These are phyloP conservation scores for Trichosporon asahii DNA, from an alignment of 1,284 basidiomycete genomes.

Conservation along the genomic window DNA sequence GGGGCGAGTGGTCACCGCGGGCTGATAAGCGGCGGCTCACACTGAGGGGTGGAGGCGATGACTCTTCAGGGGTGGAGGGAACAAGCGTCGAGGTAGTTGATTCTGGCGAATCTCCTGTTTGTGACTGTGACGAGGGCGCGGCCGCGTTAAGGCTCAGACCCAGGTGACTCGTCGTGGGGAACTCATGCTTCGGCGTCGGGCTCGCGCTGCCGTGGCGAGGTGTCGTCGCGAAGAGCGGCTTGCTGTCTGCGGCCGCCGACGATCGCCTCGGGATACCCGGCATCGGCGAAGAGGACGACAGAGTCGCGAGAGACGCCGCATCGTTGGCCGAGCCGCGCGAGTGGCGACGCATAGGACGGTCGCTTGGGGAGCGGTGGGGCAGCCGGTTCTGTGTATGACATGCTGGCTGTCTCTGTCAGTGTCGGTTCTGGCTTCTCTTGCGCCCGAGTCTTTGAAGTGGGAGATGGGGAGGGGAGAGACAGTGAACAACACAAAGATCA, in stretches of 20 bases:
- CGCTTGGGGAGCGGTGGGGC: not conserved
- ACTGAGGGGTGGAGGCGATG: not conserved
- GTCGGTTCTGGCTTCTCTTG: not conserved
- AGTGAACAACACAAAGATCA: not conserved
- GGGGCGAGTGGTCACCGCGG: conserved; percentile 13
- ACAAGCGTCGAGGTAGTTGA: conserved; percentile 2
- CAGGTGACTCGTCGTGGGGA: not conserved
- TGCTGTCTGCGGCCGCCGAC: not conserved
- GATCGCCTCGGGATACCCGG: conserved; percentile 2
- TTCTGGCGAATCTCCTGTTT: not conserved
- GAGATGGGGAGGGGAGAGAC: not conserved
- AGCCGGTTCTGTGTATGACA: not conserved
- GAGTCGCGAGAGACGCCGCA: not conserved
- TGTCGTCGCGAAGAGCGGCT: not conserved
- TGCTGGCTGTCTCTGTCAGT: not conserved
- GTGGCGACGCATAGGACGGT: not conserved
- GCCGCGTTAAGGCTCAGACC: not conserved
- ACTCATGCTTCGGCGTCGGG: not conserved
- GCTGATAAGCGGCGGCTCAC: conserved; percentile 9
- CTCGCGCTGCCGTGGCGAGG: not conserved
- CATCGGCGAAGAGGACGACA: not conserved
- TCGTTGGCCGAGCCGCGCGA: conserved; percentile 1
- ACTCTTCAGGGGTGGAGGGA: not conserved
- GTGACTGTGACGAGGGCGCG: conserved; percentile 6
- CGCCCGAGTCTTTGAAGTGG: not conserved